These are phyloP conservation scores for Kodamaea sp. DNA, from an alignment of 1,139 yeast species.

Conservation along the genomic window DNA sequence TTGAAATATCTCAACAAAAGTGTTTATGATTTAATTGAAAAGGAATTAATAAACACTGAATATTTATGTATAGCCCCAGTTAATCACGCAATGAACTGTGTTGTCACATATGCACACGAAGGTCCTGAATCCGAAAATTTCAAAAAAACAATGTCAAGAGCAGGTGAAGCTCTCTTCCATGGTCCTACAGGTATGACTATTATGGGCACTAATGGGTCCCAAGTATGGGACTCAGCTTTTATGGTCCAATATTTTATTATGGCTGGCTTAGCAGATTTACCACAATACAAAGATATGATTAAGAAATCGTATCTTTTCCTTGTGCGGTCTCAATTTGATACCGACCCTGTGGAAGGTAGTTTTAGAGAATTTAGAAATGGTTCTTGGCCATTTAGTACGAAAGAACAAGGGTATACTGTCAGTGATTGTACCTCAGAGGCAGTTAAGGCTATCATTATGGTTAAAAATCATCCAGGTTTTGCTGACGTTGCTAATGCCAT, in stretches of 20 bases:
- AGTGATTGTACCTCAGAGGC: conserved; percentile 98
- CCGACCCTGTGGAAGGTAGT: conserved; percentile 73
- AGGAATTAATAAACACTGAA: conserved; percentile 77
- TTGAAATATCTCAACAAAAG: conserved; percentile 48
- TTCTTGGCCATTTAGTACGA: conserved; percentile 97
- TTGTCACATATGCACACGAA: conserved; percentile 65
- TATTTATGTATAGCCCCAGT: conserved; percentile 91
- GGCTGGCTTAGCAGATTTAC: conserved; percentile 73
- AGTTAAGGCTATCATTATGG: conserved; percentile 90
- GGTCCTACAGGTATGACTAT: conserved; percentile 90
- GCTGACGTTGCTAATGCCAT: conserved; percentile 47
- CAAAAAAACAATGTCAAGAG: conserved; percentile 50
- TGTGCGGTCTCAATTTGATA: conserved; percentile 78
- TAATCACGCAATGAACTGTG: conserved; percentile 76
- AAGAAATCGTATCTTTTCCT: conserved; percentile 66
- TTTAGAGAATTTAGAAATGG: conserved; percentile 83
- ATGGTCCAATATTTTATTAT: conserved; percentile 77
- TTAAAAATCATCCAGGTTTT: conserved; percentile 59
- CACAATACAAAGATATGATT: conserved; percentile 63
- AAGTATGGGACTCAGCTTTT: conserved; percentile 95
- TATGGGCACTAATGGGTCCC: conserved; percentile 97
- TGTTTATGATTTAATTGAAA: conserved; percentile 62
- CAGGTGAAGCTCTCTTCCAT: conserved; percentile 76
- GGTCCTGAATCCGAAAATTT: conserved; percentile 68
- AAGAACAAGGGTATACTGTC: conserved; percentile 93